Evolutionary conservation across 306 rosid species (phyloP).

Genomic region (Trichosanthes cucumerina): DNA sequence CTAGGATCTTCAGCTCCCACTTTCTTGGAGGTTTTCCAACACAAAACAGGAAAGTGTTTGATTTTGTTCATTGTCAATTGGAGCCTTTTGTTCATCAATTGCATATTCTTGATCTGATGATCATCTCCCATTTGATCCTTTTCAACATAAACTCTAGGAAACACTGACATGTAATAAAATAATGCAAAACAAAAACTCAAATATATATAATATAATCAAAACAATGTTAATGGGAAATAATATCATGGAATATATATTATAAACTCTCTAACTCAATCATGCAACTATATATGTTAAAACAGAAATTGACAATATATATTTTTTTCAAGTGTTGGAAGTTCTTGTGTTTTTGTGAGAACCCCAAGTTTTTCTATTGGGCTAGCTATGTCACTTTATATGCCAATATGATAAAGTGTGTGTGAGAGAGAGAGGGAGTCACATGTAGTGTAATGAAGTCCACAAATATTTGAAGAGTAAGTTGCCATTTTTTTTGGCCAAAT

Average conservation of each 20-base stretch:
- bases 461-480: neutral
- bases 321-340: neutral
- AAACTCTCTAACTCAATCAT: neutral
- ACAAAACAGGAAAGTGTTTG: conserved; percentile 29
- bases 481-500: neutral
- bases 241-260: no score
- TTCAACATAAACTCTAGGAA: neutral
- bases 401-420: neutral
- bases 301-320: neutral
- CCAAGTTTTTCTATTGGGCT: neutral
- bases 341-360: conserved; percentile 1
- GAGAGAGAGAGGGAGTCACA: conserved; percentile 4
- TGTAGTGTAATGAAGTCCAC: conserved; percentile 1
- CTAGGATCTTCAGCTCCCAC: conserved; percentile 85
- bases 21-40: conserved; percentile 45
- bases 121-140: conserved; percentile 29
- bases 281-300: neutral
- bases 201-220: neutral
- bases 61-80: conserved; percentile 26
- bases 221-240: neutral
- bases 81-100: conserved; percentile 29
- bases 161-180: neutral
- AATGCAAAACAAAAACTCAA: neutral
- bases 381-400: neutral
- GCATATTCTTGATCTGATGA: conserved; percentile 18